phyloP scores from a whole-genome alignment of 225 moss, liverwort and hornwort species.

The Pseudisothecium myosuroides region DNA sequence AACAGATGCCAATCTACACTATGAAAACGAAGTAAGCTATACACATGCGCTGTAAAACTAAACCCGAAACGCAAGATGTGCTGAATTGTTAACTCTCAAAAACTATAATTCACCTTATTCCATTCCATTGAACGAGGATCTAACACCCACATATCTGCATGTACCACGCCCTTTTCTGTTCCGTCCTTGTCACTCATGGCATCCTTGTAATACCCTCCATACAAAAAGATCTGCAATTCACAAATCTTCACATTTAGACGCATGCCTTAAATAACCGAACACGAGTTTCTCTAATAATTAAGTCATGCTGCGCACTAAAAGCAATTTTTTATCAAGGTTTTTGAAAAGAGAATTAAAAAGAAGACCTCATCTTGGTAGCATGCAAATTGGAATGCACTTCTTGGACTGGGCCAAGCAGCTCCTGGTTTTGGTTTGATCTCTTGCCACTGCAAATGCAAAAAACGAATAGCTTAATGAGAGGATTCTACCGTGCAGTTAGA shows the following conservation, averaged over 20 bases:
- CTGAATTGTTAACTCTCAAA: neutral
- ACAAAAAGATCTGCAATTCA: constrained; percentile 54
- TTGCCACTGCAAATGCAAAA: constrained; percentile 51
- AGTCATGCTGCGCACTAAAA: neutral
- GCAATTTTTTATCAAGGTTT: neutral
- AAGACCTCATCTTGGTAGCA: constrained; percentile 65
- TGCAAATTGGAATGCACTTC: constrained; percentile 75
- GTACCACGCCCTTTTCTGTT: constrained; percentile 64
- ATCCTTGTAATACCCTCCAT: constrained; percentile 82
- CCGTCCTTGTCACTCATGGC: constrained; percentile 57
- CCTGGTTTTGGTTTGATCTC: constrained; percentile 73
- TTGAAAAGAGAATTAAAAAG: neutral
- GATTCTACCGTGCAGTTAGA: neutral
- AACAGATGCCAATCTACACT: neutral
- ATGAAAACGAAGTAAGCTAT: neutral
- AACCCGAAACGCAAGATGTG: neutral
- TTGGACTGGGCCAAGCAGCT: constrained; percentile 63
- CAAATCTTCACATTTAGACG: neutral
- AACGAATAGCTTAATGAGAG: neutral
- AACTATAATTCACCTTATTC: constrained; percentile 47
- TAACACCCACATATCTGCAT: constrained; percentile 75
- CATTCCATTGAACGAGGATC: constrained; percentile 74
- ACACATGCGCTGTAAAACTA: neutral
- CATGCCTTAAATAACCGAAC: neutral
- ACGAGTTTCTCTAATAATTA: neutral